Percentiles rank a stretch among this genome's conserved stretches.
Conservation (phyloP, 1,284 basidiomycete genomes). For the Sphagnurus paluster region DNA sequence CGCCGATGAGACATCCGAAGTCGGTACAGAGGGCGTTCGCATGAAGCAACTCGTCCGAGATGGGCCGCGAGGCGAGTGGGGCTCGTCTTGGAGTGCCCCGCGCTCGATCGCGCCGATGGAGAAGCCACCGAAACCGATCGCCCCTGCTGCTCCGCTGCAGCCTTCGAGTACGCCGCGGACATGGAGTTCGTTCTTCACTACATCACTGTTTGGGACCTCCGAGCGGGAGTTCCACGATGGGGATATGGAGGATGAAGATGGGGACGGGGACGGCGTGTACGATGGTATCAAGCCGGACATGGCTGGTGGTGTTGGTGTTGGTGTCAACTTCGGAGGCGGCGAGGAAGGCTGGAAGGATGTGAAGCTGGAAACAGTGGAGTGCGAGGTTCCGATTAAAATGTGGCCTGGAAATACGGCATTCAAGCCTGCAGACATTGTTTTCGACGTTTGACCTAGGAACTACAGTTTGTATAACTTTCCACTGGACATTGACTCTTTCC, state of each 20-base stretch:
- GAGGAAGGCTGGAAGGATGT: constrained; percentile 67
- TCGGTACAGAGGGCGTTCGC: constrained; percentile 50
- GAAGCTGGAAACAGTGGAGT: constrained; percentile 82
- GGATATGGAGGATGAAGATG: constrained; percentile 32
- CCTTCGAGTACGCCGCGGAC: constrained; percentile 27
- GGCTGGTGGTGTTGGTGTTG: constrained; percentile 45
- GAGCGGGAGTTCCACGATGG: constrained; percentile 60
- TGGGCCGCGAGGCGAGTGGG: constrained; percentile 64
- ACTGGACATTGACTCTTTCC: background rate
- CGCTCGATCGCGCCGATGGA: constrained; percentile 61
- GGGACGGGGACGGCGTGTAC: constrained; percentile 33
- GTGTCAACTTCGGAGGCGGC: constrained; percentile 55
- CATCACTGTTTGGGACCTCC: constrained; percentile 47
- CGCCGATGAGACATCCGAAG: constrained; percentile 42
- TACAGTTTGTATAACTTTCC: background rate
- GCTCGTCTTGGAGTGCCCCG: constrained; percentile 63
- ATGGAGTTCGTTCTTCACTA: constrained; percentile 58
- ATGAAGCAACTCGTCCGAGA: constrained; percentile 59
- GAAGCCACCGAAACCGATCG: constrained; percentile 28
- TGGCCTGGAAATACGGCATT: constrained; percentile 90
- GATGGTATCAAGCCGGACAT: constrained; percentile 47
- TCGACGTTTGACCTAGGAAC: constrained; percentile 55
- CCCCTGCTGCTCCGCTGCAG: constrained; percentile 13
- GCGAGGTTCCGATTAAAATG: constrained; percentile 86
- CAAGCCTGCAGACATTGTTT: constrained; percentile 75